Evolutionary conservation across 805 yeast genomes (phyloP).

Genomic region (Schizosaccharomyces osmophilus): DNA sequence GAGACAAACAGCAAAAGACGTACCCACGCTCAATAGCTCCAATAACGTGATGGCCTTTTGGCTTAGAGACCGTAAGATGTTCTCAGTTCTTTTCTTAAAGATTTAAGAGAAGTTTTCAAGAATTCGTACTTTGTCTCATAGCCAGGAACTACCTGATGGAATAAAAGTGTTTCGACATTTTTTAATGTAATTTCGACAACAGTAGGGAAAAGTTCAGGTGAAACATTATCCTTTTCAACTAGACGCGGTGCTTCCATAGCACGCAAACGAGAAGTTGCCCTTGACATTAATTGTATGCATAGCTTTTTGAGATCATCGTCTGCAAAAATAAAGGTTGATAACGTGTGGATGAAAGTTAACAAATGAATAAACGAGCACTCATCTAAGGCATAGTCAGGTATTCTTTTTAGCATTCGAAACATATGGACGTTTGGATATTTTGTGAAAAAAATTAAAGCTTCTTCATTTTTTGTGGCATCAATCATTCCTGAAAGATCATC

Average conservation of each 20-base stretch:
- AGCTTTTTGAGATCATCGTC: neutral
- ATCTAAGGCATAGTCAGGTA: neutral
- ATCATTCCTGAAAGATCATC: neutral
- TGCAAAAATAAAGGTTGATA: neutral
- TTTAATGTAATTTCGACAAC: neutral
- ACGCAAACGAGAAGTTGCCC: neutral
- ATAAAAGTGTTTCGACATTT: neutral
- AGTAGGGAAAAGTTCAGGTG: neutral
- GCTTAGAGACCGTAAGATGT: neutral
- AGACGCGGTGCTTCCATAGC: neutral
- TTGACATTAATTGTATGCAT: neutral
- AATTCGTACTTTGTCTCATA: neutral
- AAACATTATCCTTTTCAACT: neutral
- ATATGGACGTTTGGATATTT: neutral
- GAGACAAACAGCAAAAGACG: too few species aligned
- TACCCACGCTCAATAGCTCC: too few species aligned
- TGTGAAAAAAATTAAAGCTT: neutral
- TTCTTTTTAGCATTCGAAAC: neutral
- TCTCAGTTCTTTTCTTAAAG: neutral
- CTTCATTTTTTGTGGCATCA: neutral
- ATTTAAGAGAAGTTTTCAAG: neutral
- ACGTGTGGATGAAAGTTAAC: neutral
- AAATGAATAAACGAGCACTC: neutral
- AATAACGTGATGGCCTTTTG: too few species aligned
- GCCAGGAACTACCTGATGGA: neutral